These are phyloP conservation scores for Zygnema cylindricum DNA, from an alignment of 139 green algal genomes.

Conservation along the genomic window DNA sequence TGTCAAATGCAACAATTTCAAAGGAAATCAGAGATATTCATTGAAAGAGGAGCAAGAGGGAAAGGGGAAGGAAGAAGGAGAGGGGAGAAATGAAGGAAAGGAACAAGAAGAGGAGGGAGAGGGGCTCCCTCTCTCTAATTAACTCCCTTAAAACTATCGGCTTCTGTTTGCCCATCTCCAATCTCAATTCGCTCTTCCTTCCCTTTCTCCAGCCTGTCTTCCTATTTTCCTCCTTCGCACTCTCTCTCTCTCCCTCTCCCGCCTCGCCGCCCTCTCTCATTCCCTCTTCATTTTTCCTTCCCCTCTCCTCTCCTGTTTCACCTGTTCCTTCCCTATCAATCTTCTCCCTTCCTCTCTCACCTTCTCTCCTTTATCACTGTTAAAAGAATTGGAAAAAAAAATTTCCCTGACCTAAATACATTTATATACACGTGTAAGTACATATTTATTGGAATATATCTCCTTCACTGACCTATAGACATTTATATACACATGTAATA, in stretches of 20 bases:
- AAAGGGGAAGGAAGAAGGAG: not conserved
- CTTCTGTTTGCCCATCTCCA: no score
- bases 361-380: constrained; percentile 9
- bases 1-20: not conserved
- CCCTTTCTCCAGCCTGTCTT: not conserved
- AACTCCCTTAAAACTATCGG: no score
- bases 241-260: not conserved
- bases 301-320: not conserved
- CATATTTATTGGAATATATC: no score
- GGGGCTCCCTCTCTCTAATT: no score
- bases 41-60: not conserved
- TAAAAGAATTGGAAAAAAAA: no score
- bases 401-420: no score
- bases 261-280: not conserved
- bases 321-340: not conserved
- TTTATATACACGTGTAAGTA: no score
- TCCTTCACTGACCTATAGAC: no score
- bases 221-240: not conserved
- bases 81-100: not conserved
- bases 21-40: no score
- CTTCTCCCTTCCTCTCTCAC: not conserved
- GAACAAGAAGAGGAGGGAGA: no score
- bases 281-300: not conserved
- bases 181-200: not conserved
- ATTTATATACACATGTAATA: no score